Percentiles rank a stretch among this genome's conserved stretches.
phyloP scores from a whole-genome alignment of 352 stramenopile genomes.

The Aphanomyces astaci region DNA sequence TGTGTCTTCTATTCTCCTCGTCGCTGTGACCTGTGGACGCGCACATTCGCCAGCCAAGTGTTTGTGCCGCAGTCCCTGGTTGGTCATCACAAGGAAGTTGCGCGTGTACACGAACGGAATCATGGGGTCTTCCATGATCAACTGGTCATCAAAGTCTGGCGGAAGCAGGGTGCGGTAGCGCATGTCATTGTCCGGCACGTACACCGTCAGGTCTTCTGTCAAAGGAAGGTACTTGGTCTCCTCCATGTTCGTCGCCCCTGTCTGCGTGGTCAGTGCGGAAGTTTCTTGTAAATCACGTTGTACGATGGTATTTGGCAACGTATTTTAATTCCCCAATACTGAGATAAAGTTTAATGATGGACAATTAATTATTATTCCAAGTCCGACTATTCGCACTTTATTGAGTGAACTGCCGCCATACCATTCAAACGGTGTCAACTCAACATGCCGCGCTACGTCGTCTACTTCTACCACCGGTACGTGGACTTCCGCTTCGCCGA shows the following conservation, averaged over 20 bases:
- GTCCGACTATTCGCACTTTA: neutral
- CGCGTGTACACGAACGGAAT: constrained; percentile 8
- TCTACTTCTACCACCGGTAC: constrained; percentile 26
- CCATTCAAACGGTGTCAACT: neutral
- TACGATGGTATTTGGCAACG: too few species aligned
- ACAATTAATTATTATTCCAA: neutral
- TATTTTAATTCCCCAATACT: neutral
- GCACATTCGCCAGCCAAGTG: neutral
- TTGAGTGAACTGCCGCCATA: neutral
- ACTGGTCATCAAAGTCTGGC: neutral
- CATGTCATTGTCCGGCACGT: constrained; percentile 1
- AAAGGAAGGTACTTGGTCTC: neutral
- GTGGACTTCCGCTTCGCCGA: constrained; percentile 27
- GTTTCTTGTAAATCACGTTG: too few species aligned
- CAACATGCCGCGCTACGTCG: constrained; percentile 21
- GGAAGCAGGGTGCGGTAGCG: neutral
- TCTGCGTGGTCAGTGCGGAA: too few species aligned
- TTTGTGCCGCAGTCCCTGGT: neutral
- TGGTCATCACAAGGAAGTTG: constrained; percentile 19
- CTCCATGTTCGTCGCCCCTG: too few species aligned
- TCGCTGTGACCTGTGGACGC: neutral
- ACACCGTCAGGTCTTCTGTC: neutral
- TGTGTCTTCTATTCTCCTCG: neutral
- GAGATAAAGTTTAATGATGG: neutral
- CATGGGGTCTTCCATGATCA: constrained; percentile 6